Base-by-base conservation (phyloP, 2,329 filamentous ascomycete species). In the Chaetomiaceae sp. region DNA sequence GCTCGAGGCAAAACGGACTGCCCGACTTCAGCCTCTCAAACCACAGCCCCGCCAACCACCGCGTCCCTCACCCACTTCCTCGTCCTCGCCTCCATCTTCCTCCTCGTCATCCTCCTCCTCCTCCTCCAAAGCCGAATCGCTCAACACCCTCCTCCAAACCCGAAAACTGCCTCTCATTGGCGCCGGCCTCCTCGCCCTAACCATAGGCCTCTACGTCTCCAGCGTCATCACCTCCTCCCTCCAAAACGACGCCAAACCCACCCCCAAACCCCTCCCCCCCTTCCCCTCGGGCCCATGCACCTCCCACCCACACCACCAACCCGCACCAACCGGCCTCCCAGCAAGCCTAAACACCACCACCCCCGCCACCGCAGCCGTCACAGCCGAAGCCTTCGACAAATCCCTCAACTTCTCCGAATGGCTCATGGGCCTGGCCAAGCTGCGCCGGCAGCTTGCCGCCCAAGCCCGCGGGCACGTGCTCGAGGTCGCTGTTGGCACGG, bases 401-500 rank as follows among this genome's bases (percentile, higher is more conserved):
- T 74, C 75, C 53, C 77, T 85, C 33, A 73, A 83, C 62, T 67
- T 73, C 58, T 75, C 76, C 4, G 82, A 85, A 64, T 72, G 69
- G 64, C 69, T 77, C 58, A 77, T 77, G 70, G 80, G 82, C 42
- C 73, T 84, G 57, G 73, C 69, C 5, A 66, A 65, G 16, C 65
- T 83, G 45, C 74, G 82, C 10, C 68, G 68, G 44, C 66, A 68
- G 19, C 67, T 85, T 21, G 76, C 75, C 1, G 60, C 65, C 12
- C 63, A 66, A 27, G 80, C 76, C 5, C 63, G 63, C 0, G 82
- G 82, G 2, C 70, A 82, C 62, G 81, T 85, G 12, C 72, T 84
- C 27, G 82, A 85, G 64, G 71, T 85, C 12, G 81, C 80, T 16
- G 74, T 84, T 50, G 82, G 82, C 16, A 82, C 81, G 3, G 82